Evolutionary conservation across 345 rosid genomes (phyloP).

Genomic region (Brassica cretica): DNA sequence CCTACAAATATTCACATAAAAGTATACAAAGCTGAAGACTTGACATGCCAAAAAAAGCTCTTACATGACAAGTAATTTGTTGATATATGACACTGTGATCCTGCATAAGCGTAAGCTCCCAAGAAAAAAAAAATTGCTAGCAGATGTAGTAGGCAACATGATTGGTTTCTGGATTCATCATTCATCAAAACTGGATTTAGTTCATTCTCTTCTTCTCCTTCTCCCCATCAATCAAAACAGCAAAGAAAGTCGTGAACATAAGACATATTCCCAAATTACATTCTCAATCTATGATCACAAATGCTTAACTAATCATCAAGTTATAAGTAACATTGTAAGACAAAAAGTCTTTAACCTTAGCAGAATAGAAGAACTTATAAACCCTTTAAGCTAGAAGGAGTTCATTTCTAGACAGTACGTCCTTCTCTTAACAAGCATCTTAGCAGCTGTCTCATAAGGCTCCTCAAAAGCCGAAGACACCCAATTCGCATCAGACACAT

Average conservation of each 20-base stretch:
- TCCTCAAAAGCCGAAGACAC: slow-evolving; percentile 80
- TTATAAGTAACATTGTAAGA: background rate
- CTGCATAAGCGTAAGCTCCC: slow-evolving; percentile 27
- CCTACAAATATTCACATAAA: slow-evolving; percentile 39
- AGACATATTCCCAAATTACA: background rate
- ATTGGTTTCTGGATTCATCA: slow-evolving; percentile 27
- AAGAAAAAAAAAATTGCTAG: slow-evolving; percentile 6
- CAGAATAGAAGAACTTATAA: background rate
- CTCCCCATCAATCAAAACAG: background rate
- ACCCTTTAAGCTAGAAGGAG: slow-evolving; percentile 57
- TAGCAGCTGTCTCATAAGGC: slow-evolving; percentile 83
- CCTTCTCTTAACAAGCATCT: slow-evolving; percentile 86
- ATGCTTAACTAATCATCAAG: slow-evolving; percentile 14
- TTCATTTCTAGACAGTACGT: slow-evolving; percentile 99
- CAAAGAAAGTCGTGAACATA: background rate
- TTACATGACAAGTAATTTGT: slow-evolving; percentile 30
- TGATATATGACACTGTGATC: slow-evolving; percentile 16
- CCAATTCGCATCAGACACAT: slow-evolving; percentile 73
- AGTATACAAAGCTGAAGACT: slow-evolving; percentile 24
- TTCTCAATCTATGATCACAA: background rate
- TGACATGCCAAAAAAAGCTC: slow-evolving; percentile 18
- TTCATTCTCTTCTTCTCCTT: slow-evolving; percentile 19
- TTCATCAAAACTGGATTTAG: slow-evolving; percentile 24
- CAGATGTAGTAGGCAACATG: slow-evolving; percentile 37
- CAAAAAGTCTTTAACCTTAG: background rate